Evolutionary conservation across 139 green algal species (phyloP).

Genomic region (Chlorella sorokiniana): DNA sequence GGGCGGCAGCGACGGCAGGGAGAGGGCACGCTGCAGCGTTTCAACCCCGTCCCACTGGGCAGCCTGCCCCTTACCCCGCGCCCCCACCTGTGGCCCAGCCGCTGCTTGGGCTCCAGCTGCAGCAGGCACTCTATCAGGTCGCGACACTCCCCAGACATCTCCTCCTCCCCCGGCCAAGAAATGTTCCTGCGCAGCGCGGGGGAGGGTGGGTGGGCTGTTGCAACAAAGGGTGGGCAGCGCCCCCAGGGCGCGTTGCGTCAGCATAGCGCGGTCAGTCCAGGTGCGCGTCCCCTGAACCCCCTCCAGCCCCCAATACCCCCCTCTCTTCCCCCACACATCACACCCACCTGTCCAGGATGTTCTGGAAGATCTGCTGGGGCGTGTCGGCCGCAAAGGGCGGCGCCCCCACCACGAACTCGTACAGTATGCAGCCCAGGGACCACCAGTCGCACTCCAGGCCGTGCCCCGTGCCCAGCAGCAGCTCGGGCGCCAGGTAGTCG

Average conservation of each 20-base stretch:
- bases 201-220: not conserved
- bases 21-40: not conserved
- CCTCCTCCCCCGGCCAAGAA: slow-evolving; percentile 69
- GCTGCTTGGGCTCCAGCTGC: slow-evolving; percentile 60
- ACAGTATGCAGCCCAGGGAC: slow-evolving; percentile 88
- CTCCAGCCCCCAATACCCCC: not conserved
- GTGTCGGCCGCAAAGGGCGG: slow-evolving; percentile 90
- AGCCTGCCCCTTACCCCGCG: not conserved
- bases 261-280: no score
- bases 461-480: slow-evolving; percentile 78
- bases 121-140: slow-evolving; percentile 89
- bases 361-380: slow-evolving; percentile 93
- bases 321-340: not conserved
- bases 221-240: not conserved
- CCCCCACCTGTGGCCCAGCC: slow-evolving; percentile 64
- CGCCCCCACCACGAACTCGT: slow-evolving; percentile 80
- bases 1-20: not conserved
- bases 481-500: slow-evolving; percentile 95
- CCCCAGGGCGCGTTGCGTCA: slow-evolving; percentile 38
- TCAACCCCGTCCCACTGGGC: not conserved
- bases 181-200: slow-evolving; percentile 43
- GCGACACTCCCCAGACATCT: slow-evolving; percentile 70
- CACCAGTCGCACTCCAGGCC: slow-evolving; percentile 92
- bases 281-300: not conserved
- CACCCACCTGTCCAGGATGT: slow-evolving; percentile 79